A percentile compares a stretch with the other conserved stretches of the same genome.
Evolutionary conservation across 306 rosid genomes (phyloP).

Genomic region (Pyrus pyrifolia): DNA sequence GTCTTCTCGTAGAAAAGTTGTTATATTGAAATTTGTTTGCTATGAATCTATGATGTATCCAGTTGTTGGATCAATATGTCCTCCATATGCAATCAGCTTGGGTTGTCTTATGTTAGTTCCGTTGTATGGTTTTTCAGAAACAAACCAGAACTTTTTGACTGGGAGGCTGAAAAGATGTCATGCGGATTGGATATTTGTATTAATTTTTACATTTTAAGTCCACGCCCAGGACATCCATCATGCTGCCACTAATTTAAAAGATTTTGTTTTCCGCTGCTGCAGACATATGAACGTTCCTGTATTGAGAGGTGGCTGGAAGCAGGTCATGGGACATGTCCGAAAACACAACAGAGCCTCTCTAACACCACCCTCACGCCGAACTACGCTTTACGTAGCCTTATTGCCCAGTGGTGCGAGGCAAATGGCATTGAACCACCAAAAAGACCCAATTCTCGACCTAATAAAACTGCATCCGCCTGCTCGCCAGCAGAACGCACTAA

Average conservation of each 20-base stretch:
- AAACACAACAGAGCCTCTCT: conserved; percentile 76
- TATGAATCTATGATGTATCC: not conserved
- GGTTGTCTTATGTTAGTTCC: not conserved
- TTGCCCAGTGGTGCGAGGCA: conserved; percentile 97
- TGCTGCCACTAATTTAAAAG: conserved; percentile 9
- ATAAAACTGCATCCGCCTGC: conserved; percentile 58
- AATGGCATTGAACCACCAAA: conserved; percentile 93
- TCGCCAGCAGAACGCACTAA: conserved; percentile 70
- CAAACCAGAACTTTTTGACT: not conserved
- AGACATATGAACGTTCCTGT: conserved; percentile 95
- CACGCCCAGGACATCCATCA: not conserved
- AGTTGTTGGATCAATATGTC: not conserved
- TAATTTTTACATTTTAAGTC: conserved; percentile 13
- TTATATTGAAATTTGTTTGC: conserved; percentile 21
- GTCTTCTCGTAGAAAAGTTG: not conserved
- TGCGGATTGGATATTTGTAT: conserved; percentile 7
- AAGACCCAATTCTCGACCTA: conserved; percentile 57
- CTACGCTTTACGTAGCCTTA: conserved; percentile 85
- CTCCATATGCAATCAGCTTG: not conserved
- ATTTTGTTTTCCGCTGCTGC: conserved; percentile 30
- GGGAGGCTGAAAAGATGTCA: not conserved
- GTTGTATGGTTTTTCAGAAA: not conserved
- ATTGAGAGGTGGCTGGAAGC: conserved; percentile 92
- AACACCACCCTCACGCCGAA: conserved; percentile 83
- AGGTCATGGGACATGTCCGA: conserved; percentile 88